A percentile compares a stretch with the other conserved stretches of the same genome.
Conservation (phyloP, 2,329 filamentous ascomycete genomes). For the Fusarium sp. region DNA sequence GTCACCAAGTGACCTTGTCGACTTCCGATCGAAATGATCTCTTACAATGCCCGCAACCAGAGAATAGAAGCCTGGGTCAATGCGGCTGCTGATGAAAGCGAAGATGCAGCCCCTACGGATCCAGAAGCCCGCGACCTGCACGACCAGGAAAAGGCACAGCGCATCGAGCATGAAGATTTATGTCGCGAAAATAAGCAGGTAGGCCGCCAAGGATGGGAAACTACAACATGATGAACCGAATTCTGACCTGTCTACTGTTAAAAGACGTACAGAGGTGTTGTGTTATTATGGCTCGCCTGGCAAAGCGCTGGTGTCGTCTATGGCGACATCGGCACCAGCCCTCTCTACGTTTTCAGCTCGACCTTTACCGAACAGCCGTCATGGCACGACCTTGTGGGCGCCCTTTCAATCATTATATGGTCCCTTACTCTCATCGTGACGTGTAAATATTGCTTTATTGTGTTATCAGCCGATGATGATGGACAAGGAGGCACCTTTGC, state of each 20-base stretch:
- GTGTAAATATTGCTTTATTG: slow-evolving; percentile 74
- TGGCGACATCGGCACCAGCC: slow-evolving; percentile 74
- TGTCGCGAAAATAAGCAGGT: slow-evolving; percentile 46
- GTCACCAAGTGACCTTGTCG: slow-evolving; percentile 39
- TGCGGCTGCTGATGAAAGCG: slow-evolving; percentile 40
- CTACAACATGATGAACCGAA: neutral
- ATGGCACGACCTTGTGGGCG: slow-evolving; percentile 70
- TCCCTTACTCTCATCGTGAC: slow-evolving; percentile 75
- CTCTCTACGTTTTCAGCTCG: slow-evolving; percentile 78
- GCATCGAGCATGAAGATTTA: slow-evolving; percentile 46
- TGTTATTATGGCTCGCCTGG: slow-evolving; percentile 64
- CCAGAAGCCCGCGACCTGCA: slow-evolving; percentile 45
- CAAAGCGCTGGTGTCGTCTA: slow-evolving; percentile 76
- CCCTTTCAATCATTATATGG: slow-evolving; percentile 76
- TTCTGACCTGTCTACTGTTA: slow-evolving; percentile 13
- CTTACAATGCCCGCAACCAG: slow-evolving; percentile 41
- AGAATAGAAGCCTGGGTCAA: slow-evolving; percentile 43
- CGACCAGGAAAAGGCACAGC: slow-evolving; percentile 47
- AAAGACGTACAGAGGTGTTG: slow-evolving; percentile 45
- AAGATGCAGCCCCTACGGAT: slow-evolving; percentile 39
- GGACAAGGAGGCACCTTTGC: slow-evolving; percentile 78
- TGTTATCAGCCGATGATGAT: slow-evolving; percentile 74
- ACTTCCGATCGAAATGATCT: slow-evolving; percentile 41
- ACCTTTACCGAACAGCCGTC: slow-evolving; percentile 68
- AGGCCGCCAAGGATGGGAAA: slow-evolving; percentile 13